Evolutionary conservation across 345 rosid species (phyloP), one percentile per base, ranked within the genome.

Genomic region (Hirschfeldia incana): DNA sequence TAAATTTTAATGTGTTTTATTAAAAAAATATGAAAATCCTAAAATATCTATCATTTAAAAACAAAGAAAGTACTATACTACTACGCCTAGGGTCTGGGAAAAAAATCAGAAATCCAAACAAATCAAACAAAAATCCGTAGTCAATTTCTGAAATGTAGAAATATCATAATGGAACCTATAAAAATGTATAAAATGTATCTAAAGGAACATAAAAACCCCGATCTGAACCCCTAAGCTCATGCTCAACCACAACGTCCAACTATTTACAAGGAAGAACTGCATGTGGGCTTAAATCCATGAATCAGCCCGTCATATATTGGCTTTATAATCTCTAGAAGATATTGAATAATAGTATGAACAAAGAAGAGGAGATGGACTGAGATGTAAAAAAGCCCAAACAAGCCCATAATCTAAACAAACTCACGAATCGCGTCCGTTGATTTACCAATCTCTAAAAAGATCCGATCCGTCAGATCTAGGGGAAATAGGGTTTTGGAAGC

Each of bases 381-480:
- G 57, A 51, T 51, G 21, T 51, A 51, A 51, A 51, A 51, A 51
- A 51, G 9, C 8, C 34, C 69, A 65, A 39, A 4, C 10, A 65
- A 30, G 55, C 32, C 0, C 67, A 65, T 2, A 29, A 42, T 4
- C 12, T 1, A 3, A 36, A 0, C 26, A 28, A 51, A 51, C 57
- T 5, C 8, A 26, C 6, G 3, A 30, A 44, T 59, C 64, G 7
- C 3, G 32, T n/a, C 77, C 82, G 63, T 78, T 66, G 29, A 78
- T 51, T 78, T 8, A 42, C 0, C 0, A 42, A 0, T 1, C 5
- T 2, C 2, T 1, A 58, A 32, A 15, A 67, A 59, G 2, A 78
- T 58, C 7, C 32, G 5, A 67, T 1, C 73, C 77, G 82, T 78
- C n/a, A 21, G 86, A 87, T 87, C 74, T 90, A 86, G 94, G 92